A percentile compares a stretch with the other conserved stretches of the same genome.
phyloP scores from a whole-genome alignment of 2,329 filamentous ascomycete species.

The Fusarium marasasianum region DNA sequence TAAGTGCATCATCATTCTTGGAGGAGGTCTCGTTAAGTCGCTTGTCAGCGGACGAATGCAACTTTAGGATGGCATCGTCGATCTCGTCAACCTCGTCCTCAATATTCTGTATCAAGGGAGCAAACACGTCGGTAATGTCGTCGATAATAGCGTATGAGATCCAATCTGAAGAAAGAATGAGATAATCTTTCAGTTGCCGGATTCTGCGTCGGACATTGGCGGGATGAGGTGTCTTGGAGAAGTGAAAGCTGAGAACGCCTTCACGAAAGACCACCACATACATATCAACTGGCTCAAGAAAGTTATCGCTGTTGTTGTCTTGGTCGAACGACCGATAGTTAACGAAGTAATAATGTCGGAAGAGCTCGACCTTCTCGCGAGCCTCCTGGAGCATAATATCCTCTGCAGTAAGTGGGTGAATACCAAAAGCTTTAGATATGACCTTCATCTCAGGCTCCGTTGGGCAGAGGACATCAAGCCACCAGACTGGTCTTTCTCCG shows the following conservation, averaged over 20 bases:
- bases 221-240: constrained; percentile 93
- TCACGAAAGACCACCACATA: constrained; percentile 97
- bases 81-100: constrained; percentile 98
- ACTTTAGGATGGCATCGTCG: constrained; percentile 85
- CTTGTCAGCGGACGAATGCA: constrained; percentile 71
- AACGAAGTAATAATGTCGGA: constrained; percentile 98
- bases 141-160: constrained; percentile 98
- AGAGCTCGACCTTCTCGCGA: constrained; percentile 97
- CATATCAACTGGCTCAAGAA: constrained; percentile 95
- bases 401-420: constrained; percentile 93
- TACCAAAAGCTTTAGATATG: constrained; percentile 90
- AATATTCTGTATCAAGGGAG: constrained; percentile 89
- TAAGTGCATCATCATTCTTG: constrained; percentile 57
- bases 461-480: constrained; percentile 91
- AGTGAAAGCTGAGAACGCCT: constrained; percentile 95
- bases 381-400: constrained; percentile 98
- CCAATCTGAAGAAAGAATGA: constrained; percentile 94
- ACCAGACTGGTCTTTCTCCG: constrained; percentile 92
- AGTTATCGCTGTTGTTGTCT: constrained; percentile 87
- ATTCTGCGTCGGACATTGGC: constrained; percentile 95
- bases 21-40: constrained; percentile 55
- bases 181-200: constrained; percentile 91
- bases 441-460: constrained; percentile 97
- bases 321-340: constrained; percentile 99
- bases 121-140: constrained; percentile 97